Base-by-base conservation (phyloP, 176 grass and related monocot genomes). In the Cenchrus fungigraminus region DNA sequence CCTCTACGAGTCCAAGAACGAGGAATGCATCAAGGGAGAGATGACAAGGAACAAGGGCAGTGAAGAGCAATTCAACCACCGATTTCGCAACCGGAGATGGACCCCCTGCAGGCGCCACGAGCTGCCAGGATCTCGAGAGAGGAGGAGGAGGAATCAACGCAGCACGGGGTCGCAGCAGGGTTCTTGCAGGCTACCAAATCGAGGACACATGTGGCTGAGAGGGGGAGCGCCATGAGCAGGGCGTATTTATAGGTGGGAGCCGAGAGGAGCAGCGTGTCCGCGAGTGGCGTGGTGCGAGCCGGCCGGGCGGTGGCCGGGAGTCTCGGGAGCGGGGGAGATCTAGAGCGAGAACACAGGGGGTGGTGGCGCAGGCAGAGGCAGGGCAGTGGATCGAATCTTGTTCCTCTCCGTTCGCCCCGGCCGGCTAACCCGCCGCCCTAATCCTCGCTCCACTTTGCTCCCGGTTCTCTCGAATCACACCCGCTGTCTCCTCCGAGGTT, bases 131-230 rank as follows among this genome's bases (percentile, higher is more conserved):
- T 62, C n/a, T 4, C 9, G 31, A 16, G 64, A 70, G 65, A 6
- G 16, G 16, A 25, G 22, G n/a, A 34, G 65, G 65, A 69, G 44
- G 68, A 56, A 67, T 29, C 29, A 17, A 65, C 34, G 42, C 71
- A n/a, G 22, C n/a, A 13, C 25, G 6, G 47, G 46, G 1, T 70
- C 29, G 72, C 79, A 63, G 73, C 86, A 64, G n/a, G 71, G 83
- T 77, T 52, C 11, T 81, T 65, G 88, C 88, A 89, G 78, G 64
- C 83, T 76, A 89, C 83, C 63, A 68, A 66, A 89, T 85, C 61
- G 79, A 68, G 76, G 34, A 59, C 44, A 84, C 76, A 40, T 60
- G 81, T 40, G 70, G 76, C 51, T 68, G 28, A 25, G 56, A 46
- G 44, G 44, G 28, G 54, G 44, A 42, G 63, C 9, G 61, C 62